Evolutionary conservation across 2,329 filamentous ascomycete genomes (phyloP), one percentile per base, ranked within the genome.

Genomic region (Tolypocladium paradoxum): DNA sequence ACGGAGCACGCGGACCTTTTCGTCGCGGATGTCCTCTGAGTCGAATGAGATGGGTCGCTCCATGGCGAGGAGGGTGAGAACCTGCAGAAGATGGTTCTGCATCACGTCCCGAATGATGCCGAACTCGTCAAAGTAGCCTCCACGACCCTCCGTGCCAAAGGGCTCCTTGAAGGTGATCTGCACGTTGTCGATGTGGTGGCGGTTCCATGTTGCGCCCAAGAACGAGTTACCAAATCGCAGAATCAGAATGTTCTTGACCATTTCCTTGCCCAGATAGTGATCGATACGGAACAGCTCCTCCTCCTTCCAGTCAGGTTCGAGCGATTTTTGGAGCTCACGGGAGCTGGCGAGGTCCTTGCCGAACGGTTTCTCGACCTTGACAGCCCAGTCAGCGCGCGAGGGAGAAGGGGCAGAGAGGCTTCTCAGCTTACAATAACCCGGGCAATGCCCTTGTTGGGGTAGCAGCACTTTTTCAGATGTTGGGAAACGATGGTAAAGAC

Each of bases 151-250:
- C 24, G 93, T 99, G 62, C 93, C 95, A 66, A 99, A 99, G 8
- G 93, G 93, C 76, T 99, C 93, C 78, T 99, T 99, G 81, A 99
- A 99, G 48, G 93, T 90, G 68, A 99, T 97, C 77, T 97, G 93
- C 49, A 99, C 87, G 65, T 96, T 99, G 76, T 97, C 93, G 75
- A 99, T 99, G 79, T 97, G 92, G 72, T 96, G 91, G 62, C 93
- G 84, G 79, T 97, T 99, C 93, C 93, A 99, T 55, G 92, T 99
- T 45, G 93, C 92, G 60, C 91, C 91, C 64, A 99, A 88, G 81
- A 99, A 99, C 62, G 95, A 91, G 77, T 99, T 99, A 64, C 93
- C 95, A 69, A 99, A 99, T 68, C 95, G 84, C 61, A 99, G 82
- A 63, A 99, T 96, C 61, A 99, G 81, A 62, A 99, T 95, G 76